phyloP scores from a whole-genome alignment of 148 eudicot species.

The Amaranthus hypochondriacus region DNA sequence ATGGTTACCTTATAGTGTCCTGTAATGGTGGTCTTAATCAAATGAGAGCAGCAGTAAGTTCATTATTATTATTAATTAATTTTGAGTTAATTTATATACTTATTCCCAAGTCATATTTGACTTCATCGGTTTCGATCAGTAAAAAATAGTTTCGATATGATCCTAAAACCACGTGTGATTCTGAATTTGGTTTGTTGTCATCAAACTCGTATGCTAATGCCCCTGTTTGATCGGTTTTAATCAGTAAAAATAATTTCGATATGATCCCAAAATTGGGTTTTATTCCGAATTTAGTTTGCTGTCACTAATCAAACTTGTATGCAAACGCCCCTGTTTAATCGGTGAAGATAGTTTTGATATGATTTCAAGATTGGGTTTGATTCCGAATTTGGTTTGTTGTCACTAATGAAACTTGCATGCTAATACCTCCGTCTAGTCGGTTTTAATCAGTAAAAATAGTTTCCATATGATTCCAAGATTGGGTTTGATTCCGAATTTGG shows the following conservation, averaged over 20 bases:
- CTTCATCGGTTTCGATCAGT: no score
- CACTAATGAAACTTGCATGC: neutral
- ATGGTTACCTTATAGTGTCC: slow-evolving; percentile 40
- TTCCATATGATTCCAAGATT: neutral
- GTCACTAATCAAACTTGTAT: neutral
- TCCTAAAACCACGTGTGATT: neutral
- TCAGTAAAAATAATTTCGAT: no score
- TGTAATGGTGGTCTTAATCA: slow-evolving; percentile 43
- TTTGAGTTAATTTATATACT: no score
- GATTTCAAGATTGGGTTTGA: neutral
- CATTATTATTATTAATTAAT: neutral
- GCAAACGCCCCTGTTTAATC: no score
- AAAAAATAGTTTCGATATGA: no score
- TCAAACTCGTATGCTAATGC: neutral
- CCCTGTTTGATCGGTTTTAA: no score
- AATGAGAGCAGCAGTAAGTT: slow-evolving; percentile 41
- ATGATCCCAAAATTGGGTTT: neutral
- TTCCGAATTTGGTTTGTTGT: neutral
- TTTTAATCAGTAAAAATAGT: no score
- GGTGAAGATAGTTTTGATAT: no score
- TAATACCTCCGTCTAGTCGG: no score
- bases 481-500: neutral
- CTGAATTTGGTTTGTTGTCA: neutral
- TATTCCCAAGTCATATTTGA: no score
- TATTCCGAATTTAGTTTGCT: neutral